phyloP scores from a whole-genome alignment of 805 yeast species.

The Pichia cephalocereana region DNA sequence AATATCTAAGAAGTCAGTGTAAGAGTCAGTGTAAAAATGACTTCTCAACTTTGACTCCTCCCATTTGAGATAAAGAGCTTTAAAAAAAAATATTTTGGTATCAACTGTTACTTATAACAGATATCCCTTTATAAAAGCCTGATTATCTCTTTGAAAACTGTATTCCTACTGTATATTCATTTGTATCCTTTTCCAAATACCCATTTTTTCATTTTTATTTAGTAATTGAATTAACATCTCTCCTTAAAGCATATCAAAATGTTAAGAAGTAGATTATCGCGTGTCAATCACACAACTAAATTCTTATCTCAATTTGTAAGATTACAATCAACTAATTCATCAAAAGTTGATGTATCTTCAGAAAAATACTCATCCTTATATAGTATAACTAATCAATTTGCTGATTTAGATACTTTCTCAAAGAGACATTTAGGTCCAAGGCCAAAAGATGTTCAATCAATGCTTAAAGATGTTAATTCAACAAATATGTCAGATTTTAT shows the following conservation, averaged over 20 bases:
- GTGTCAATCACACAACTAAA: not conserved
- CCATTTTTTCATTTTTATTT: too few relatives aligned
- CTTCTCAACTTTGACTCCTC: too few relatives aligned
- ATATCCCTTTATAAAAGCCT: too few relatives aligned
- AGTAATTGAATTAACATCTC: too few relatives aligned
- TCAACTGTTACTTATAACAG: too few relatives aligned
- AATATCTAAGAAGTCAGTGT: too few relatives aligned
- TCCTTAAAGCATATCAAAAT: not conserved
- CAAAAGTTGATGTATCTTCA: slow-evolving; percentile 47
- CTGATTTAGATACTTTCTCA: slow-evolving; percentile 65
- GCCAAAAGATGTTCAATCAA: slow-evolving; percentile 48
- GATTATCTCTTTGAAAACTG: too few relatives aligned
- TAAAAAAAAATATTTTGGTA: too few relatives aligned
- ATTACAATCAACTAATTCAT: slow-evolving; percentile 6
- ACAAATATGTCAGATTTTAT: slow-evolving; percentile 63
- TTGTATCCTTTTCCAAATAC: too few relatives aligned
- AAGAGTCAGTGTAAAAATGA: too few relatives aligned
- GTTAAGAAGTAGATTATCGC: slow-evolving; percentile 3
- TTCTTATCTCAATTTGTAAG: not conserved
- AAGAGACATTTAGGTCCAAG: slow-evolving; percentile 88
- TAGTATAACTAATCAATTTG: slow-evolving; percentile 27
- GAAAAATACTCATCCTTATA: slow-evolving; percentile 39
- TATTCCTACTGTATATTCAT: too few relatives aligned
- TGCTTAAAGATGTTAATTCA: slow-evolving; percentile 63
- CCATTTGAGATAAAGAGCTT: too few relatives aligned